Conservation (phyloP, 345 rosid genomes). For the Populus simonii region DNA sequence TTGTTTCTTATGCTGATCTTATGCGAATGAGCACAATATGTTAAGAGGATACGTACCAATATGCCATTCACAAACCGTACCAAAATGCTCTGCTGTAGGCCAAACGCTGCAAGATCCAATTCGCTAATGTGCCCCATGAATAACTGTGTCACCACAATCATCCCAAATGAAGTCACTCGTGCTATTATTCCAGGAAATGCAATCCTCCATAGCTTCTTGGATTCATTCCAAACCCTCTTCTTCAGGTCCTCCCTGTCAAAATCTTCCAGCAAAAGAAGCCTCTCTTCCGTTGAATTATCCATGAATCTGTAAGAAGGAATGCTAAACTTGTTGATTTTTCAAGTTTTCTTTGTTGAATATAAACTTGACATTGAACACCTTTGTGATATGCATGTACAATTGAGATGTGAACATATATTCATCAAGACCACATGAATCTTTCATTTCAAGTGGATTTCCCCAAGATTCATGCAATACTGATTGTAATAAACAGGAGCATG, state of each 20-base stretch:
- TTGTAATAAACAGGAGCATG: too few relatives aligned
- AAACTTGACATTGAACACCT: too few relatives aligned
- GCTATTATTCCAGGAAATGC: slow-evolving; percentile 30
- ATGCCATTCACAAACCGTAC: slow-evolving; percentile 31
- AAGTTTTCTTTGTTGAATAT: too few relatives aligned
- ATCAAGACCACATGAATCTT: too few relatives aligned
- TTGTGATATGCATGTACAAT: too few relatives aligned
- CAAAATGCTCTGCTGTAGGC: slow-evolving; percentile 27
- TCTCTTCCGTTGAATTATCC: slow-evolving; percentile 16
- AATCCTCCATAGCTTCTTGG: slow-evolving; percentile 36
- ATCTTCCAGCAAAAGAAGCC: slow-evolving; percentile 19
- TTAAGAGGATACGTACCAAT: slow-evolving; percentile 7
- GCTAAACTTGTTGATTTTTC: not conserved
- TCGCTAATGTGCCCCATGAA: slow-evolving; percentile 37
- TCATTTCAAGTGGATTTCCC: too few relatives aligned
- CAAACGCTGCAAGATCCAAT: slow-evolving; percentile 33
- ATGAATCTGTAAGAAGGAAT: not conserved
- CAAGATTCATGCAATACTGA: too few relatives aligned
- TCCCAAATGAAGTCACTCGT: slow-evolving; percentile 23
- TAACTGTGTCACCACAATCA: slow-evolving; percentile 11
- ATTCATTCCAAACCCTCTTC: slow-evolving; percentile 25
- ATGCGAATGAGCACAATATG: too few relatives aligned
- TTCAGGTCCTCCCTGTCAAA: not conserved
- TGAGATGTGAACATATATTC: too few relatives aligned
- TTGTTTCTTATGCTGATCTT: too few relatives aligned